These are phyloP conservation scores for Blastobotrys attinorum DNA, from an alignment of 805 yeast species.

Conservation along the genomic window DNA sequence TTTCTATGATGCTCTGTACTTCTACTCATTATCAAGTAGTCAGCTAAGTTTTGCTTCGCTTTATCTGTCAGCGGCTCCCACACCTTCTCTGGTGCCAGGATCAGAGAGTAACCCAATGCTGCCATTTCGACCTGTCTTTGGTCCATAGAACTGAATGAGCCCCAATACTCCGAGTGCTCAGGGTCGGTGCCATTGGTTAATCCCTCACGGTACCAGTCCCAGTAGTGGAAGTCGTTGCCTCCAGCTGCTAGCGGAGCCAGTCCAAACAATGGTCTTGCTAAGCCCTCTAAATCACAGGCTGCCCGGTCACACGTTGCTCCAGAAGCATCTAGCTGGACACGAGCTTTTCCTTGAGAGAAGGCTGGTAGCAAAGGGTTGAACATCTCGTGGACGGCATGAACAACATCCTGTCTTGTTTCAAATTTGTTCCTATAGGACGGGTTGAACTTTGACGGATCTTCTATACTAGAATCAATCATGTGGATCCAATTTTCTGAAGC, in stretches of 20 bases:
- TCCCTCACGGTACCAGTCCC: slow-evolving; percentile 23
- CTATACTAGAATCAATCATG: not conserved
- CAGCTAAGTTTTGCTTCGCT: slow-evolving; percentile 17
- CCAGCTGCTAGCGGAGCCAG: slow-evolving; percentile 24
- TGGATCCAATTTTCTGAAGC: too few relatives aligned
- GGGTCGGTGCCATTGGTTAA: slow-evolving; percentile 26
- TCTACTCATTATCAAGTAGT: slow-evolving; percentile 19
- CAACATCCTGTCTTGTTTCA: slow-evolving; percentile 11
- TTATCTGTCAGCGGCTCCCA: slow-evolving; percentile 24
- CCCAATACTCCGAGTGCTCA: slow-evolving; percentile 26
- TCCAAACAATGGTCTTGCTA: slow-evolving; percentile 28
- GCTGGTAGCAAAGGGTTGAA: slow-evolving; percentile 12
- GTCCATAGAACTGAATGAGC: slow-evolving; percentile 12
- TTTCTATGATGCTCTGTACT: slow-evolving; percentile 14
- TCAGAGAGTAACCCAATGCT: slow-evolving; percentile 25
- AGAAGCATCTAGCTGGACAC: slow-evolving; percentile 16
- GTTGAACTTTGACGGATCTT: slow-evolving; percentile 4
- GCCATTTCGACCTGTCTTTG: slow-evolving; percentile 29
- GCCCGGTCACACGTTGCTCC: slow-evolving; percentile 23
- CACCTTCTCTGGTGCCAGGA: slow-evolving; percentile 20
- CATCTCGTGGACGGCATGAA: slow-evolving; percentile 9
- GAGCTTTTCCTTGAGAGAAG: slow-evolving; percentile 14
- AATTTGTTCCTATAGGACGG: slow-evolving; percentile 10
- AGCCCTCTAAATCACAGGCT: slow-evolving; percentile 27
- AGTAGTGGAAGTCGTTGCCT: slow-evolving; percentile 20